phyloP scores from a whole-genome alignment of 2,329 filamentous ascomycete species.

The Geosmithia morbida region DNA sequence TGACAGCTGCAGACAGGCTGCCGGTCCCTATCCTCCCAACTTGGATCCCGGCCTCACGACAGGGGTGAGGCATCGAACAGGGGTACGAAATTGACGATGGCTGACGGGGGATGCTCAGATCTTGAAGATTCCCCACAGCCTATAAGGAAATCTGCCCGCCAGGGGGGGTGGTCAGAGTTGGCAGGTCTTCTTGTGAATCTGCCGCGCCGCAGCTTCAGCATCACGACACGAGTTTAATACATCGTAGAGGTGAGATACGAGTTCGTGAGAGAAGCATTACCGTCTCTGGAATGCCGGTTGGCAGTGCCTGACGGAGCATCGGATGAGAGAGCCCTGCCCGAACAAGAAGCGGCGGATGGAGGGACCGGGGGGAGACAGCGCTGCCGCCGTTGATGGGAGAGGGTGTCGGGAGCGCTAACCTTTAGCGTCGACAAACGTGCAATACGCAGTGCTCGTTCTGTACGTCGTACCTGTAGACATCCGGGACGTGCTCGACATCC shows the following conservation, averaged over 20 bases:
- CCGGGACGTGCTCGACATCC: too few species aligned
- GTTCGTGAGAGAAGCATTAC: neutral
- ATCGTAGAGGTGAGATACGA: neutral
- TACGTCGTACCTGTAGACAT: too few species aligned
- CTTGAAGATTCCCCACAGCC: neutral
- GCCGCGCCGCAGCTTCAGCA: neutral
- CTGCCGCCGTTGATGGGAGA: too few species aligned
- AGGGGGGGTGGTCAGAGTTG: neutral
- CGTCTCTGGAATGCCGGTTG: too few species aligned
- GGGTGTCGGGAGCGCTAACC: too few species aligned
- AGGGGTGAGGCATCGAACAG: neutral
- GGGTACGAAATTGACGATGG: neutral
- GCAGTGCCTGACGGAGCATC: too few species aligned
- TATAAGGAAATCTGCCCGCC: neutral
- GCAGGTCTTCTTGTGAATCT: neutral
- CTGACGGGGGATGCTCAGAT: neutral
- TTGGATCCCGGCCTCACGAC: neutral
- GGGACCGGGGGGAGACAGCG: too few species aligned
- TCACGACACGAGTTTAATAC: neutral
- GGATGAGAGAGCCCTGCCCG: too few species aligned
- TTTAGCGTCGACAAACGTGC: too few species aligned
- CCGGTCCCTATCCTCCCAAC: neutral
- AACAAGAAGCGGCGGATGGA: too few species aligned
- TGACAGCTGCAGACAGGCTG: neutral
- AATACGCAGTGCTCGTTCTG: too few species aligned